Conservation (phyloP, 1,139 yeast genomes). For the Protomyces inundatus region DNA sequence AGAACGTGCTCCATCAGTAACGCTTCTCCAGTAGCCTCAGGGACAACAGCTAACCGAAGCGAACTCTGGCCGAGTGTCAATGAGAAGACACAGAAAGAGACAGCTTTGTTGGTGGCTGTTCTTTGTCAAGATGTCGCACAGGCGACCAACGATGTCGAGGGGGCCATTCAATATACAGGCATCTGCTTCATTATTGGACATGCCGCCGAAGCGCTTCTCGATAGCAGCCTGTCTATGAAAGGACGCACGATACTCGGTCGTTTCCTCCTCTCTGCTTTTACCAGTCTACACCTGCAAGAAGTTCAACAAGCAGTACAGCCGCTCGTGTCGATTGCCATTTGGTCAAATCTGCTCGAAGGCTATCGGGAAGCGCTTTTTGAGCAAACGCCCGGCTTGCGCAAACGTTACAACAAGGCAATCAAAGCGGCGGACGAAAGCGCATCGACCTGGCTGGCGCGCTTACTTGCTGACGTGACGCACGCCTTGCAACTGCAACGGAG, state of each 20-base stretch:
- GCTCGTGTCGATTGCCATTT: conserved; percentile 10
- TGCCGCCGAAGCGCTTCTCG: neutral
- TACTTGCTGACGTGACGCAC: neutral
- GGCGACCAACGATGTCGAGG: neutral
- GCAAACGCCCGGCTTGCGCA: conserved; percentile 5
- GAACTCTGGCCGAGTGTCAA: neutral
- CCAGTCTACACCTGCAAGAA: neutral
- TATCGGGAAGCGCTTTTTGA: conserved; percentile 5
- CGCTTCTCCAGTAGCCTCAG: too few species aligned
- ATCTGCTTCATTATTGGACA: neutral
- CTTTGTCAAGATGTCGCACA: neutral
- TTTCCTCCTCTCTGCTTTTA: neutral
- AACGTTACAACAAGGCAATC: neutral
- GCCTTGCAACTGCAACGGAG: neutral
- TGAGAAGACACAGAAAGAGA: too few species aligned
- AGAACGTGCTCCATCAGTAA: too few species aligned
- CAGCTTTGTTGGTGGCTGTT: neutral
- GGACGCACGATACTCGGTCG: neutral
- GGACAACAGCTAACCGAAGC: neutral
- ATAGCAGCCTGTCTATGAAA: neutral
- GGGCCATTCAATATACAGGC: neutral
- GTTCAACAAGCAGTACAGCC: conserved; percentile 6
- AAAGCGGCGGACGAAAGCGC: neutral
- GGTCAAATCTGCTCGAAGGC: neutral
- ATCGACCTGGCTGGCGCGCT: neutral